phyloP scores from a whole-genome alignment of 495 filamentous ascomycete genomes.

The Penicillium manginii region DNA sequence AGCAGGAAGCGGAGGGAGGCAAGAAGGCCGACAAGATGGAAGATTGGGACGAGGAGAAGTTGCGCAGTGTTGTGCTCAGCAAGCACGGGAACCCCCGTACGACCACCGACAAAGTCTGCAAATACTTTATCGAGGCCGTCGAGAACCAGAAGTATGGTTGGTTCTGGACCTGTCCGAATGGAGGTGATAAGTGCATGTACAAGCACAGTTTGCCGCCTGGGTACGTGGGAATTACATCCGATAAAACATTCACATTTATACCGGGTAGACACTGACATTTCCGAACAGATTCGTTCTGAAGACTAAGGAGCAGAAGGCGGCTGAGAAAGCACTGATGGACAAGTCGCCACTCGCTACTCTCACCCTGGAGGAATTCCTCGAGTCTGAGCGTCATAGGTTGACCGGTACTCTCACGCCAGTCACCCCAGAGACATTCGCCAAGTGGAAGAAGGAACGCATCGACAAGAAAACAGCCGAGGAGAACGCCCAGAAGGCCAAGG shows the following conservation, averaged over 20 bases:
- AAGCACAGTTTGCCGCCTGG: constrained; percentile 92
- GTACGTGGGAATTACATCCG: constrained; percentile 50
- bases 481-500: constrained; percentile 84
- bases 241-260: neutral
- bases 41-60: constrained; percentile 96
- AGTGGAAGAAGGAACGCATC: constrained; percentile 92
- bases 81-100: constrained; percentile 98
- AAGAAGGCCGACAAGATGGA: constrained; percentile 93
- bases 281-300: constrained; percentile 83
- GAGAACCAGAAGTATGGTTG: constrained; percentile 99
- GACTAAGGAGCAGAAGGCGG: constrained; percentile 94
- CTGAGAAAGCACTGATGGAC: constrained; percentile 96
- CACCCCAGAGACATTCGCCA: constrained; percentile 85
- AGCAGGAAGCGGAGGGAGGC: constrained; percentile 59
- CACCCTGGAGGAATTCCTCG: constrained; percentile 95
- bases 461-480: constrained; percentile 96
- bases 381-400: constrained; percentile 91
- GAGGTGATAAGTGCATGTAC: constrained; percentile 98
- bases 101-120: constrained; percentile 98
- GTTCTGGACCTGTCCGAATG: constrained; percentile 99
- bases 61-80: constrained; percentile 84
- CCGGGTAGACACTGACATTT: constrained; percentile 23
- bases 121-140: constrained; percentile 96
- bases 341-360: constrained; percentile 94
- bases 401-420: constrained; percentile 90